Evolutionary conservation across 2,329 filamentous ascomycete species (phyloP).

Genomic region (Phoma herbarum): DNA sequence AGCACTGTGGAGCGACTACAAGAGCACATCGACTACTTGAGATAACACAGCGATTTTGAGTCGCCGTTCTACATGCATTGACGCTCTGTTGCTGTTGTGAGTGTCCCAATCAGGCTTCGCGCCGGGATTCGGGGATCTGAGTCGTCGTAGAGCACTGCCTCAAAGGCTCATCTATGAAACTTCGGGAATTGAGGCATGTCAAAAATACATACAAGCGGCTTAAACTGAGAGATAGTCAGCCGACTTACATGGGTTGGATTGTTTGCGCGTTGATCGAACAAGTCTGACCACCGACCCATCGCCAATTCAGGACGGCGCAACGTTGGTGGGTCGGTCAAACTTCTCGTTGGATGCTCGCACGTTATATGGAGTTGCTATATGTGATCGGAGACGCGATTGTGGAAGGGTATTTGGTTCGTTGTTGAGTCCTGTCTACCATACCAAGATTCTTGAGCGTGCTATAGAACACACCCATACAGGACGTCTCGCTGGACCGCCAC

Average conservation of each 20-base stretch:
- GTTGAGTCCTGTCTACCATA: background rate
- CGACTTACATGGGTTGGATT: background rate
- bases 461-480: conserved; percentile 1
- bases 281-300: too few species aligned
- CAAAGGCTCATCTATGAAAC: background rate
- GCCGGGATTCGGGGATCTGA: conserved; percentile 20
- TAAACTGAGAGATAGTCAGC: background rate
- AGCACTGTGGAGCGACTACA: background rate
- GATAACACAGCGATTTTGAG: conserved; percentile 3
- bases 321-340: background rate
- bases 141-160: conserved; percentile 3
- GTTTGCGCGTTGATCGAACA: too few species aligned
- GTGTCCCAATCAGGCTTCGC: conserved; percentile 11
- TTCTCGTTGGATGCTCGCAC: background rate
- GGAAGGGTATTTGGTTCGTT: background rate
- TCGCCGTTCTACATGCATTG: background rate
- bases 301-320: background rate
- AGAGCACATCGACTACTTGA: conserved; percentile 11
- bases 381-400: background rate
- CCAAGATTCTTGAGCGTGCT: background rate
- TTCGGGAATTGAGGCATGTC: background rate
- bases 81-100: background rate
- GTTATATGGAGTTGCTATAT: background rate
- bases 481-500: conserved; percentile 4
- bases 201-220: background rate